phyloP scores from a whole-genome alignment of 176 grass and related monocot species.

The Zoysia japonica region DNA sequence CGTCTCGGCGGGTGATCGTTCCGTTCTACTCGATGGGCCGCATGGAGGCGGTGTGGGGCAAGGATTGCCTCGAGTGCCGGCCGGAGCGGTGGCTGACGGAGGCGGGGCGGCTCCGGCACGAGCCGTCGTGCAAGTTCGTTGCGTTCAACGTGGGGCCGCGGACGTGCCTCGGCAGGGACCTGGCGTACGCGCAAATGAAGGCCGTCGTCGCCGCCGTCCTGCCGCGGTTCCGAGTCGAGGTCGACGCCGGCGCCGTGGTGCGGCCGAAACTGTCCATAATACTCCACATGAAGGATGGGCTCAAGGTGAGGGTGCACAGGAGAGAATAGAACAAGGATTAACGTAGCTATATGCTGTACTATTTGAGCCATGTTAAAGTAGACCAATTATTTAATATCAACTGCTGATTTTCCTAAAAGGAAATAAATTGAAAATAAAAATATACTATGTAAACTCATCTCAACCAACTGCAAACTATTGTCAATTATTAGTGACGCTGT shows the following conservation, averaged over 20 bases:
- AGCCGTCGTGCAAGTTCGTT: conserved; percentile 79
- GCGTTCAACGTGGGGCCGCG: conserved; percentile 79
- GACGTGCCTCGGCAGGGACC: conserved; percentile 64
- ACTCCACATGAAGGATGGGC: conserved; percentile 75
- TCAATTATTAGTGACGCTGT: too few relatives aligned
- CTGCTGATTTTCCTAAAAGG: too few relatives aligned
- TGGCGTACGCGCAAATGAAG: conserved; percentile 75
- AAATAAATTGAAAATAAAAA: too few relatives aligned
- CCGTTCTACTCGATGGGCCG: conserved; percentile 73
- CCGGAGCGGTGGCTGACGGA: conserved; percentile 73
- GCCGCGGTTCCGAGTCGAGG: conserved; percentile 53
- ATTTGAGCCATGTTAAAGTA: too few relatives aligned
- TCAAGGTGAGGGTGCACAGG: conserved; percentile 53
- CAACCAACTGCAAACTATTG: too few relatives aligned
- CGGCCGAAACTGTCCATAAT: conserved; percentile 69
- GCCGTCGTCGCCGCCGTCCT: conserved; percentile 52
- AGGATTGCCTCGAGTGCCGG: conserved; percentile 78
- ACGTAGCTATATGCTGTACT: too few relatives aligned
- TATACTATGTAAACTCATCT: too few relatives aligned
- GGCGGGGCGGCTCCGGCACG: conserved; percentile 50
- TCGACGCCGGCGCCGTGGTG: conserved; percentile 25
- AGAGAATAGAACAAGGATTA: conserved; percentile 5
- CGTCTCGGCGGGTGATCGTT: conserved; percentile 43
- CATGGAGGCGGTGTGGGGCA: conserved; percentile 83
- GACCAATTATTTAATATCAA: too few relatives aligned